These are phyloP conservation scores for Talaromyces stipitatus DNA, from an alignment of 495 filamentous ascomycete genomes.

Conservation along the genomic window DNA sequence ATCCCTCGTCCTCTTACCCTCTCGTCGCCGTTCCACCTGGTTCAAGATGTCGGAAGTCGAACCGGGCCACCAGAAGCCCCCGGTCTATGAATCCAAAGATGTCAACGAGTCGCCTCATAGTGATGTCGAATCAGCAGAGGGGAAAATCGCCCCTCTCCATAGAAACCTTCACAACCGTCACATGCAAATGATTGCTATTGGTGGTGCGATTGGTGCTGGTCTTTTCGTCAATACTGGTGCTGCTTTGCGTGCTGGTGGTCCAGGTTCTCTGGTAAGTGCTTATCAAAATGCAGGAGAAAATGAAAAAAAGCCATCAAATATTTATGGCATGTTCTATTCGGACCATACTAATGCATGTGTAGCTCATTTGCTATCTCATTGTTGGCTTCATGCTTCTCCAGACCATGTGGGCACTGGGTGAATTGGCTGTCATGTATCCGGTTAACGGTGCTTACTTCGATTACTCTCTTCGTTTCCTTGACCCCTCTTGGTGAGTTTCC, in stretches of 20 bases:
- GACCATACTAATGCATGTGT: slow-evolving; percentile 11
- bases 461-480: slow-evolving; percentile 49
- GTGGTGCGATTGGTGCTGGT: slow-evolving; percentile 47
- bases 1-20: not conserved
- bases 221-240: slow-evolving; percentile 44
- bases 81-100: not conserved
- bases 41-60: slow-evolving; percentile 3
- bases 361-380: slow-evolving; percentile 41
- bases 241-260: slow-evolving; percentile 34
- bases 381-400: slow-evolving; percentile 46
- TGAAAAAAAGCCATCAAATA: not conserved
- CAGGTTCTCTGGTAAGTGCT: slow-evolving; percentile 32
- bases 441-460: slow-evolving; percentile 55
- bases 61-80: not conserved
- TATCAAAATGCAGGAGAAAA: not conserved
- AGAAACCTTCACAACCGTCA: slow-evolving; percentile 48
- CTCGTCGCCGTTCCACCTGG: not conserved
- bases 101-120: not conserved
- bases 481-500: slow-evolving; percentile 40
- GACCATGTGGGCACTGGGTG: slow-evolving; percentile 60
- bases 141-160: slow-evolving; percentile 13
- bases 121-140: slow-evolving; percentile 5
- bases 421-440: slow-evolving; percentile 63
- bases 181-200: slow-evolving; percentile 71
- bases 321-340: not conserved